A percentile compares a stretch with the other conserved stretches of the same genome.
phyloP scores from a whole-genome alignment of 2,329 filamentous ascomycete genomes.

The Coniochaeta sp. region DNA sequence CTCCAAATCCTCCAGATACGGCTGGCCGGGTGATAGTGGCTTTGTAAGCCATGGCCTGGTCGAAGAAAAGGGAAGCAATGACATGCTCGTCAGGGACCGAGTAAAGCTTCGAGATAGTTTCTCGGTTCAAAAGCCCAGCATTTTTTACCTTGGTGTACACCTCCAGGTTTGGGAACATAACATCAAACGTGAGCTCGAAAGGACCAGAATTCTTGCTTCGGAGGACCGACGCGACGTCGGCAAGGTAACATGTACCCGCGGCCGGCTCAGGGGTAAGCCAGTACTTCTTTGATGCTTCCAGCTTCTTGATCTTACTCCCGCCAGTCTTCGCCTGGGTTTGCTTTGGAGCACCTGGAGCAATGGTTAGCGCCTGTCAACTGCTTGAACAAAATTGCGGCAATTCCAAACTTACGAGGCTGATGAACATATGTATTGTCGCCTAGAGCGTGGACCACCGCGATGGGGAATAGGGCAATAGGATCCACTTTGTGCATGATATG shows the following conservation, averaged over 20 bases:
- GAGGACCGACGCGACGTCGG: constrained; percentile 31
- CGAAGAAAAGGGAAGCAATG: constrained; percentile 1
- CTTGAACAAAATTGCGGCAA: no score
- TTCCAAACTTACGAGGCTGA: neutral
- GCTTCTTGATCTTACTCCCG: neutral
- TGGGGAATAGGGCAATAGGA: constrained; percentile 1
- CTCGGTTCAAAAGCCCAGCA: constrained; percentile 23
- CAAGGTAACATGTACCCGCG: constrained; percentile 6
- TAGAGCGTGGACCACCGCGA: neutral
- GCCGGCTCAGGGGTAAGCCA: constrained; percentile 3
- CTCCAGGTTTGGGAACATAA: constrained; percentile 32
- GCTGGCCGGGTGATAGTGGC: neutral
- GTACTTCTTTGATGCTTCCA: neutral
- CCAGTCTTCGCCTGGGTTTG: neutral
- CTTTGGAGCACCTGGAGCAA: neutral
- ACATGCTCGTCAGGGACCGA: neutral
- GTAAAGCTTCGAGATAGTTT: constrained; percentile 25
- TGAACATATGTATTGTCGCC: constrained; percentile 1
- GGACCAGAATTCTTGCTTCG: constrained; percentile 45
- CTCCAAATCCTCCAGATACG: neutral
- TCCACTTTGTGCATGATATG: constrained; percentile 31
- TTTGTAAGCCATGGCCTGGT: constrained; percentile 2
- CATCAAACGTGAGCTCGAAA: constrained; percentile 44
- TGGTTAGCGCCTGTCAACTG: neutral
- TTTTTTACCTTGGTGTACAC: constrained; percentile 19